Conservation (phyloP, 345 rosid species). For the Aquilaria sinensis region DNA sequence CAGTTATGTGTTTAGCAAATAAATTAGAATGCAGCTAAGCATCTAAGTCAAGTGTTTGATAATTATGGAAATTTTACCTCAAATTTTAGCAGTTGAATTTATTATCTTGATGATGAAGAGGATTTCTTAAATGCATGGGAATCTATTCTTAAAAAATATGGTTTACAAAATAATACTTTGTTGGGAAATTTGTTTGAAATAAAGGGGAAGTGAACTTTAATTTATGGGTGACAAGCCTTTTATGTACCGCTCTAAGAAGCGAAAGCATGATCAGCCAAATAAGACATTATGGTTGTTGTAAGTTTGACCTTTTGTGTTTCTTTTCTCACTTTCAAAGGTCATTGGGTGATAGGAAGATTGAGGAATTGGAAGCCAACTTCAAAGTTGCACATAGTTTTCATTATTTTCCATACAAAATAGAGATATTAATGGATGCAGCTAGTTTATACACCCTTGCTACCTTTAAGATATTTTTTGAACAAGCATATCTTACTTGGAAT, state of each 20-base stretch:
- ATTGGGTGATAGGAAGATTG: constrained; percentile 26
- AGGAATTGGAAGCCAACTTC: constrained; percentile 28
- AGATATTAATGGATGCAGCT: constrained; percentile 24
- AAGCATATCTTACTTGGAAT: constrained; percentile 24
- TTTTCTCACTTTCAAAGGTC: constrained; percentile 23
- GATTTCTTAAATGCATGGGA: constrained; percentile 28
- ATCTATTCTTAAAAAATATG: constrained; percentile 19
- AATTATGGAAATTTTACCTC: constrained; percentile 18
- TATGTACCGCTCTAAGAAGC: constrained; percentile 12
- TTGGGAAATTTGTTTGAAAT: constrained; percentile 19
- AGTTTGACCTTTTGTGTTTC: constrained; percentile 22
- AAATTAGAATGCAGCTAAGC: constrained; percentile 23
- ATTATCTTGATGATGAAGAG: constrained; percentile 23
- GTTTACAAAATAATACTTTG: constrained; percentile 25
- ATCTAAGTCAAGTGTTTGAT: constrained; percentile 20
- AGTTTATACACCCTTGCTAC: constrained; percentile 23
- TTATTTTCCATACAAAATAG: constrained; percentile 22
- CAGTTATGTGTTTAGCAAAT: constrained; percentile 32
- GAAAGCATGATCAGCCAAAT: constrained; percentile 17
- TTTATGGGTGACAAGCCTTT: constrained; percentile 25
- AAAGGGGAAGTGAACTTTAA: constrained; percentile 31
- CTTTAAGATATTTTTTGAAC: constrained; percentile 23
- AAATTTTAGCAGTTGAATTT: constrained; percentile 25
- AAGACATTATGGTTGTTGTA: constrained; percentile 24
- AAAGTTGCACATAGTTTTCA: constrained; percentile 15